Conservation (phyloP, 1,284 basidiomycete species). For the Ceratobasidium sp. region DNA sequence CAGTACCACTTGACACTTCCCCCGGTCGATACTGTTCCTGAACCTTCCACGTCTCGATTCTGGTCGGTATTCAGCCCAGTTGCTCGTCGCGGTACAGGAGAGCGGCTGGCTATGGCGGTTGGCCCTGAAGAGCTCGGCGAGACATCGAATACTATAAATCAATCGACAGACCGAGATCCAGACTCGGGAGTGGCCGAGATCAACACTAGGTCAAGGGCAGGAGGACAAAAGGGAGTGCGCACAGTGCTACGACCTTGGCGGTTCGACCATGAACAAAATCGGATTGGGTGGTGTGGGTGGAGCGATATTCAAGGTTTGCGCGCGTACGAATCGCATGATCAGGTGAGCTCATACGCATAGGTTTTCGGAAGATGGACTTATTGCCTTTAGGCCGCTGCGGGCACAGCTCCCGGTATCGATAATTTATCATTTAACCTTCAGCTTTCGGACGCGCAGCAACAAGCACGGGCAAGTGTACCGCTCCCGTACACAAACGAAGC, state of each 20-base stretch:
- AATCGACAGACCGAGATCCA: slow-evolving; percentile 14
- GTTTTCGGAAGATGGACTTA: slow-evolving; percentile 3
- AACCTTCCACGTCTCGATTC: slow-evolving; percentile 58
- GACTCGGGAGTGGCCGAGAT: slow-evolving; percentile 11
- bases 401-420: slow-evolving; percentile 60
- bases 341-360: too few relatives aligned
- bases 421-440: slow-evolving; percentile 82
- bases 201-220: slow-evolving; percentile 3
- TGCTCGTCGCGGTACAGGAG: slow-evolving; percentile 65
- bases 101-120: slow-evolving; percentile 64
- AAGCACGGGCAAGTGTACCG: slow-evolving; percentile 76
- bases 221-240: slow-evolving; percentile 19
- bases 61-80: slow-evolving; percentile 74
- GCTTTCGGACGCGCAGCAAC: slow-evolving; percentile 82
- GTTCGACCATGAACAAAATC: neutral
- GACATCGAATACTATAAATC: slow-evolving; percentile 30
- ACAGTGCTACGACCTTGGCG: slow-evolving; percentile 19
- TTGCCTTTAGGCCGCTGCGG: slow-evolving; percentile 52
- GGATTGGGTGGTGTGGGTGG: slow-evolving; percentile 52
- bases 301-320: slow-evolving; percentile 41
- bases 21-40: slow-evolving; percentile 63
- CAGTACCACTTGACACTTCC: slow-evolving; percentile 68
- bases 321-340: slow-evolving; percentile 45
- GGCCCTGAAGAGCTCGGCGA: slow-evolving; percentile 55
- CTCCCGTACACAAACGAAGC: slow-evolving; percentile 86